A percentile compares a stretch with the other conserved stretches of the same genome.
These are phyloP conservation scores for Neonectria magnoliae DNA, from an alignment of 2,329 filamentous ascomycete species.

Conservation along the genomic window DNA sequence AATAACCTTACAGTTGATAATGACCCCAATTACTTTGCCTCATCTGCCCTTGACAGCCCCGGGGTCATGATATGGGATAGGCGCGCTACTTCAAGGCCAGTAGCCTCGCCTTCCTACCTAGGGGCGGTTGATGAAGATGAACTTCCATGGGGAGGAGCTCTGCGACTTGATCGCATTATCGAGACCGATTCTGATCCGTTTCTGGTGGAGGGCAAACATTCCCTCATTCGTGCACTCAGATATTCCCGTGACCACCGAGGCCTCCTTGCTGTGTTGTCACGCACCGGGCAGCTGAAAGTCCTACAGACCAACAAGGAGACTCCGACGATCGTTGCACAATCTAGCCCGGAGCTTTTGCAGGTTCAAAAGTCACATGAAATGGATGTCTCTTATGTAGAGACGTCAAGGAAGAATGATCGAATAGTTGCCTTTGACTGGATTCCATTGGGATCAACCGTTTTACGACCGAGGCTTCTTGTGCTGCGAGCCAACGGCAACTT, in stretches of 20 bases:
- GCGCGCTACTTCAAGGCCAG: conserved; percentile 65
- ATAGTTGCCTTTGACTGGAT: conserved; percentile 77
- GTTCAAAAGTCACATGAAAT: conserved; percentile 70
- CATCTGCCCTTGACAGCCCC: conserved; percentile 78
- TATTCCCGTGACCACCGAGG: conserved; percentile 72
- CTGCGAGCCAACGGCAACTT: conserved; percentile 69
- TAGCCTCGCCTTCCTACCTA: conserved; percentile 64
- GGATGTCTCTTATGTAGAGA: conserved; percentile 66
- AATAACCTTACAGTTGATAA: conserved; percentile 83
- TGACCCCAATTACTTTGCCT: conserved; percentile 86
- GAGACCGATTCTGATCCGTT: conserved; percentile 63
- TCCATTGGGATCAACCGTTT: conserved; percentile 63
- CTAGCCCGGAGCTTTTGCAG: conserved; percentile 67
- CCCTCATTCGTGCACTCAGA: conserved; percentile 69
- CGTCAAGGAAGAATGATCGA: conserved; percentile 63
- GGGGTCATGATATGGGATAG: conserved; percentile 83
- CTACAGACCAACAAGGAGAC: conserved; percentile 67
- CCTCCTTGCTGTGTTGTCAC: conserved; percentile 69
- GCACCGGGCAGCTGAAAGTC: conserved; percentile 71
- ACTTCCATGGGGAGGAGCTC: conserved; percentile 69
- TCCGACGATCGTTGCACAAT: conserved; percentile 52
- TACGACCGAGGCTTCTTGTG: conserved; percentile 68
- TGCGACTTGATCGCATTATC: conserved; percentile 67
- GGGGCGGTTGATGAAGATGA: conserved; percentile 70
- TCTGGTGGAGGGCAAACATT: conserved; percentile 64